phyloP scores from a whole-genome alignment of 805 yeast genomes.

The Ogataea saltuana region DNA sequence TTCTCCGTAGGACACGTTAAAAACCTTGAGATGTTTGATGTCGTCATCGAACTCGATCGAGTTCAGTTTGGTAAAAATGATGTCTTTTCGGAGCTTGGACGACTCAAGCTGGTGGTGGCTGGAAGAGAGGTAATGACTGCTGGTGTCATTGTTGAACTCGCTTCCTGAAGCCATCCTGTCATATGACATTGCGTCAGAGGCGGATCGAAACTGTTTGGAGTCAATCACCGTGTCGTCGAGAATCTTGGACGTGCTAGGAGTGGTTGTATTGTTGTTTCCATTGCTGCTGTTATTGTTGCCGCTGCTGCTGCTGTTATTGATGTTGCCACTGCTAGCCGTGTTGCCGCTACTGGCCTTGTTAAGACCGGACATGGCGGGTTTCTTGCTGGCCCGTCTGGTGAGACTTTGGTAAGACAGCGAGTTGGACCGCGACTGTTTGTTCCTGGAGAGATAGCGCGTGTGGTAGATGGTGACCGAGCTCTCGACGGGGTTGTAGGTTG shows the following conservation, averaged over 20 bases:
- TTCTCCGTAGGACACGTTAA: conserved; percentile 45
- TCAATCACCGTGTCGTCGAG: conserved; percentile 36
- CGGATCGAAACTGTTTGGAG: conserved; percentile 36
- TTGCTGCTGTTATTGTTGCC: conserved; percentile 22
- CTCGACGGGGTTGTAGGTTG: conserved; percentile 53
- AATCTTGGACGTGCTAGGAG: conserved; percentile 45
- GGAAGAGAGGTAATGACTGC: conserved; percentile 23
- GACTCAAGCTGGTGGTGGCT: conserved; percentile 30
- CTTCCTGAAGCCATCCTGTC: conserved; percentile 48
- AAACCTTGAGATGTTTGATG: conserved; percentile 36
- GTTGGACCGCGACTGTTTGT: conserved; percentile 20
- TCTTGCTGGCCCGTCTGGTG: conserved; percentile 28
- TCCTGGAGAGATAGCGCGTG: conserved; percentile 42
- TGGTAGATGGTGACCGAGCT: conserved; percentile 54
- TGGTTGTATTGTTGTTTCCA: conserved; percentile 23
- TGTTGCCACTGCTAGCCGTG: not conserved
- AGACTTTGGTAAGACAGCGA: conserved; percentile 18
- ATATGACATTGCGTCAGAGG: conserved; percentile 42
- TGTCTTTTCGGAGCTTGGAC: conserved; percentile 56
- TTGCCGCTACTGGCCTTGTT: conserved; percentile 26
- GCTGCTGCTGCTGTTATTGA: conserved; percentile 18
- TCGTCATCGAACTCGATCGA: conserved; percentile 38
- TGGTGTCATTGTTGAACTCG: conserved; percentile 33
- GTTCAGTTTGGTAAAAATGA: conserved; percentile 65
- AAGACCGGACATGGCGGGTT: conserved; percentile 27